Evolutionary conservation across 2,329 filamentous ascomycete species (phyloP), one percentile per base, ranked within the genome.

Genomic region (Sclerotinia borealis): DNA sequence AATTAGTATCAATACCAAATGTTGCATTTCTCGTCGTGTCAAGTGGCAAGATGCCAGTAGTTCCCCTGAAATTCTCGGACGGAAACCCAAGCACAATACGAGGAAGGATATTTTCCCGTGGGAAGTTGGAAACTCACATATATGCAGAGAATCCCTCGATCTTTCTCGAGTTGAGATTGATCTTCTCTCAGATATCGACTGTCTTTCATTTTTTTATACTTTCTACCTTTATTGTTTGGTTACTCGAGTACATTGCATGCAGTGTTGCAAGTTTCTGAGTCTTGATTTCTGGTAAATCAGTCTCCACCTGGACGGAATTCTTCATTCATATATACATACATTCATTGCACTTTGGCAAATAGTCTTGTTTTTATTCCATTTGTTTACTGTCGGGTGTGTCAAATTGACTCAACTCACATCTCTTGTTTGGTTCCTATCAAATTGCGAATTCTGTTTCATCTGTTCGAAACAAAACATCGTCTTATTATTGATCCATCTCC

Each of bases 241-340:
- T n/a, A n/a, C n/a, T n/a, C n/a, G n/a, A n/a, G n/a, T n/a, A n/a
- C n/a, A n/a, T n/a, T 56, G 19, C 19, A 15, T 22, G 52, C 19
- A 31, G 52, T 56, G 52, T 27, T 39, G 37, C 37, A 4, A 15
- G 37, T 56, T n/a, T 7, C 15, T 15, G 9, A n/a, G 27, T 56
- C 9, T 43, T 43, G 37, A 56, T 56, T 55, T 56, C 19, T 56
- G 52, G 52, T 43, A 56, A 56, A 56, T 56, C 37, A 22, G 31
- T 56, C 37, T 56, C 11, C 37, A 31, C 9, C 31, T 31, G 27
- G 13, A 41, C 39, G 3, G 19, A 9, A 56, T 56, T n/a, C 31
- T 41, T 43, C 19, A 54, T 54, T 19, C 47, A 31, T 49, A 29
- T 22, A 36, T 50, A 9, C 22, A 7, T 19, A 34, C n/a, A 43